Evolutionary conservation across 2,329 filamentous ascomycete species (phyloP).

Genomic region (Lasiodiplodia theobromae): DNA sequence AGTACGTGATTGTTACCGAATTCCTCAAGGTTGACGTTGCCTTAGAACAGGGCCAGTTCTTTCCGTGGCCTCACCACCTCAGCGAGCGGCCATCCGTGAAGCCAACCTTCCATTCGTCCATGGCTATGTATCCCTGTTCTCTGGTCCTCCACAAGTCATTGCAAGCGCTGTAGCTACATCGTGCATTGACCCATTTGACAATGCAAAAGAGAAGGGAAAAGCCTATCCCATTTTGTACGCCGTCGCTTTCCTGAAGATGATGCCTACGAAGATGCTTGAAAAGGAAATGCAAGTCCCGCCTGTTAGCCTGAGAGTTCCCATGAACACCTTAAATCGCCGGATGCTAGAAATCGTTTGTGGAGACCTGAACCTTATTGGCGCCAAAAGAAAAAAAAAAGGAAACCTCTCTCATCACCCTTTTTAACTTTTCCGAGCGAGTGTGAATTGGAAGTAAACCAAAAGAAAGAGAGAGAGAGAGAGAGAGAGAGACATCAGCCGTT

Average conservation of each 20-base stretch:
- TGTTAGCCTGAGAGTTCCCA: neutral
- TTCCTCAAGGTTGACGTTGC: neutral
- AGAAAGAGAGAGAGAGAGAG: neutral
- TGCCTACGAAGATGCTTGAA: neutral
- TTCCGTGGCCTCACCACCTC: neutral
- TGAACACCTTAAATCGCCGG: slow-evolving; percentile 1
- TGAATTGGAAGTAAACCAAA: slow-evolving; percentile 10
- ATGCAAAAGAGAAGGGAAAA: neutral
- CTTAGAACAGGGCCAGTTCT: neutral
- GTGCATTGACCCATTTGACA: neutral
- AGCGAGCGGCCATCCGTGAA: neutral
- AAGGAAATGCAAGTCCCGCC: neutral
- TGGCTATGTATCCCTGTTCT: neutral
- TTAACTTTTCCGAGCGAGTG: neutral
- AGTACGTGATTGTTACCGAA: too few relatives aligned
- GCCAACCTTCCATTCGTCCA: neutral
- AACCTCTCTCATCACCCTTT: too few relatives aligned
- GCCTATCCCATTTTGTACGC: neutral
- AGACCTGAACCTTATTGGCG: neutral
- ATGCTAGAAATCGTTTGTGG: neutral
- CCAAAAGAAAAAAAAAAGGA: neutral
- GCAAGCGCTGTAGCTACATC: neutral
- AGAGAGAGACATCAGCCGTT: slow-evolving; percentile 1
- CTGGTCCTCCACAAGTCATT: neutral
- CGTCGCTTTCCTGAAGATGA: neutral